Evolutionary conservation across 306 rosid genomes (phyloP).

Genomic region (Lathyrus sativus): DNA sequence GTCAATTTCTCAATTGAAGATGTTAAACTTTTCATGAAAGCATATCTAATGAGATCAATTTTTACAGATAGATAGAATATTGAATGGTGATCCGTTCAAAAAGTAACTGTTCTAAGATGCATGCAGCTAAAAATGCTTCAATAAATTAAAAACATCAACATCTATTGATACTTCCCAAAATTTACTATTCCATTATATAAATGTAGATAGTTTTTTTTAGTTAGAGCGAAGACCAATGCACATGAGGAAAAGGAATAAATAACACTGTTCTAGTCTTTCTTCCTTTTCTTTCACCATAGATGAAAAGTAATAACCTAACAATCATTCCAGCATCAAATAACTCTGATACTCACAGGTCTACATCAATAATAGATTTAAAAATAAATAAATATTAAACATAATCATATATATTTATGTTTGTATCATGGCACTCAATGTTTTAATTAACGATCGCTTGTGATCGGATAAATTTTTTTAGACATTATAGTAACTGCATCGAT

Average conservation of each 20-base stretch:
- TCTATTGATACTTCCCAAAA: constrained; percentile 20
- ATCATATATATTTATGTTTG: no score
- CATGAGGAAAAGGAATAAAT: neutral
- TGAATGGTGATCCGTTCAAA: constrained; percentile 27
- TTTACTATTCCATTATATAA: neutral
- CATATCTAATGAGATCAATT: neutral
- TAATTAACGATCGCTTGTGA: no score
- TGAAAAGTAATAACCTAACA: neutral
- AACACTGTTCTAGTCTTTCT: constrained; percentile 31
- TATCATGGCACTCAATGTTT: no score
- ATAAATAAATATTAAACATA: no score
- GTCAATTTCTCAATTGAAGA: constrained; percentile 1
- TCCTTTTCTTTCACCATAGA: constrained; percentile 12
- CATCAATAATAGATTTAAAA: no score
- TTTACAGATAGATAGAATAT: neutral
- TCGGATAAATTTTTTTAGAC: no score
- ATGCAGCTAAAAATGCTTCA: neutral
- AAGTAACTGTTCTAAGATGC: constrained; percentile 3
- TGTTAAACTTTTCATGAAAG: constrained; percentile 13
- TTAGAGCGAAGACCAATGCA: constrained; percentile 7
- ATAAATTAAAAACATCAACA: constrained; percentile 19
- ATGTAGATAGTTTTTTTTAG: neutral
- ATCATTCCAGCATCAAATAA: no score
- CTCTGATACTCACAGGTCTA: no score
- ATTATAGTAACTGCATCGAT: no score